Evolutionary conservation across 768 basidiomycete species (phyloP), one percentile per base, ranked within the genome.

Genomic region (Crucibulum laeve): DNA sequence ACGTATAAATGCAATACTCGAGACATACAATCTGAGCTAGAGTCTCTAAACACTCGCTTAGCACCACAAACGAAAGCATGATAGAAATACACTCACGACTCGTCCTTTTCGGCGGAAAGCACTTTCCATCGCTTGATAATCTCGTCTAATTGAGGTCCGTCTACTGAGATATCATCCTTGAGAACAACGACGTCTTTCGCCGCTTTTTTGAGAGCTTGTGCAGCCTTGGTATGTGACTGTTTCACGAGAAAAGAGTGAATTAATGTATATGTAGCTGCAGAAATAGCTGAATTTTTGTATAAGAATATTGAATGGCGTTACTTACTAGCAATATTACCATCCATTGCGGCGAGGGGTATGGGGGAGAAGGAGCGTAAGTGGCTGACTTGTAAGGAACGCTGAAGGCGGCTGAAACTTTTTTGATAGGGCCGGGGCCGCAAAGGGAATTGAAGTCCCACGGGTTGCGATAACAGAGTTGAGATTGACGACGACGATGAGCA

Each of bases 161-260:
- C 65, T 28, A 62, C 44, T 25, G 64, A 54, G 32, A 74, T 53
- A 26, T 69, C 71, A 44, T 84, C 82, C 48, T 81, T 78, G 19
- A 89, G 64, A 10, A 80, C 62, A 30, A 85, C 76, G 13, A 77
- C 55, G 38, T 73, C 69, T 60, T 79, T 82, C 17, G 77, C 87
- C 19, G 85, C 86, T 51, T 83, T 87, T 65, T 79, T 87, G 39
- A 91, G 67, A 1, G 84, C 82, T 45, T 75, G 68, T 6, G 90
- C 90, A 5, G 80, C 85, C 53, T 88, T 88, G 23, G 59, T 57
- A 59, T 91, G 84, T 0, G 76, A 72, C 37, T 74, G 79, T 55
- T 80, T 76, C 45, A 61, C 68, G 26, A 93, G 70, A 64, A 92
- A 93, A 6, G 78, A 67, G 55, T 90, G 76, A 45, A 93, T 80